Evolutionary conservation across 2,329 filamentous ascomycete species (phyloP), one percentile per base, ranked within the genome.

Genomic region (Coleophoma eucalyptorum): DNA sequence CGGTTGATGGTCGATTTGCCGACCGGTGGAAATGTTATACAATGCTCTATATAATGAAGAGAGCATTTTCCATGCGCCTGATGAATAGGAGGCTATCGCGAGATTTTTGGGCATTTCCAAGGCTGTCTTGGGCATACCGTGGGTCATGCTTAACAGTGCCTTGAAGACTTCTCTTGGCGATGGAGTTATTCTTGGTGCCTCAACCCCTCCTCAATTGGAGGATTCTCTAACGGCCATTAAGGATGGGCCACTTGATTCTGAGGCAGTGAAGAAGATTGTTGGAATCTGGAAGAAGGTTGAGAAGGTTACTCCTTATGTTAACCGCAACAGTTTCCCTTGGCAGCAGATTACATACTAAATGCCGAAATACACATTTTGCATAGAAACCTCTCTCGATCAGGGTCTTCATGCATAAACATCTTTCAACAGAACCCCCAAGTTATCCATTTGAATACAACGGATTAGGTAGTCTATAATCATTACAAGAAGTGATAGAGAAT

Each of bases 101-200:
- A 44, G 54, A n/a, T 59, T 58, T 15, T 43, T 55, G 3, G 61
- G 65, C 2, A 59, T 65, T 33, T 46, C 56, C 1, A 65, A 63
- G 52, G 60, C 55, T 31, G 66, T n/a, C 61, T 34, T 45, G 68
- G 43, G 66, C 64, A 3, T 68, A 67, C 56, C 55, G 18, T 69
- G 67, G 66, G 53, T 66, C 7, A 53, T 50, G 2, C 59, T 62
- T 38, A 51, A 69, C 45, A 67, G 64, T 3, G 42, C 31, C 40
- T 20, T 66, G 45, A 56, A 56, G 5, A 43, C 46, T 13, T 53
- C 56, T 45, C 40, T 53, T 44, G 62, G 61, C 2, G 64, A 67
- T 54, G 59, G 49, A 6, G 51, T 65, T n/a, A 60, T 67, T 35
- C 26, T 63, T 35, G 59, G 60, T 6, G 48, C 55, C 19, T 52